phyloP scores from a whole-genome alignment of 225 moss, liverwort and hornwort species.

The Pleurozium schreberi region DNA sequence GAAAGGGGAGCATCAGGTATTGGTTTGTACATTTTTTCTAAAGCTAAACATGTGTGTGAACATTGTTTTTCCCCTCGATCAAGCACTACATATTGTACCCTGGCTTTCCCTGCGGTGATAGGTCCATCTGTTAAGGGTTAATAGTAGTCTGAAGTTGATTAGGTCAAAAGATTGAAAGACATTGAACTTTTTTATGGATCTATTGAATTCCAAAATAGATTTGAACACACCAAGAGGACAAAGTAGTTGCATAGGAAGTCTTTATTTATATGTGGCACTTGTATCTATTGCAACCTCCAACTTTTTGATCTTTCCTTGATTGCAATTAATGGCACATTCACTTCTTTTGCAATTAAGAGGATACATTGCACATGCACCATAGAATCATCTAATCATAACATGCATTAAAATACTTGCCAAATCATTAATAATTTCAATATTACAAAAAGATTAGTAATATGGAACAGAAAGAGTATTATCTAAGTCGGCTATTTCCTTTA shows the following conservation, averaged over 20 bases:
- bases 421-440: too few relatives aligned
- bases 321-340: background rate
- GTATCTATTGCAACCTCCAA: background rate
- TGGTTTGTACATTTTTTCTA: too few relatives aligned
- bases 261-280: background rate
- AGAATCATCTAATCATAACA: background rate
- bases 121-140: too few relatives aligned
- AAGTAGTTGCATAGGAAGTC: background rate
- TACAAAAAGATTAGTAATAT: background rate
- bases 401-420: too few relatives aligned
- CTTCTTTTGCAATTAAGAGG: background rate
- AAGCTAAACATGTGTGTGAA: too few relatives aligned
- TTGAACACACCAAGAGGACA: rapidly evolving
- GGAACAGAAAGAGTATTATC: too few relatives aligned
- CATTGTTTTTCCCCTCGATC: too few relatives aligned
- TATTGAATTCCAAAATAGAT: background rate
- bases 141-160: background rate
- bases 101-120: too few relatives aligned
- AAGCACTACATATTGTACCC: too few relatives aligned
- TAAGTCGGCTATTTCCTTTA: too few relatives aligned
- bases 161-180: background rate
- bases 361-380: background rate
- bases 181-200: background rate
- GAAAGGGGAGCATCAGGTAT: too few relatives aligned
- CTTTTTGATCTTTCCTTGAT: background rate